These are phyloP conservation scores for Moringa oleifera DNA, from an alignment of 345 rosid genomes.

Conservation along the genomic window DNA sequence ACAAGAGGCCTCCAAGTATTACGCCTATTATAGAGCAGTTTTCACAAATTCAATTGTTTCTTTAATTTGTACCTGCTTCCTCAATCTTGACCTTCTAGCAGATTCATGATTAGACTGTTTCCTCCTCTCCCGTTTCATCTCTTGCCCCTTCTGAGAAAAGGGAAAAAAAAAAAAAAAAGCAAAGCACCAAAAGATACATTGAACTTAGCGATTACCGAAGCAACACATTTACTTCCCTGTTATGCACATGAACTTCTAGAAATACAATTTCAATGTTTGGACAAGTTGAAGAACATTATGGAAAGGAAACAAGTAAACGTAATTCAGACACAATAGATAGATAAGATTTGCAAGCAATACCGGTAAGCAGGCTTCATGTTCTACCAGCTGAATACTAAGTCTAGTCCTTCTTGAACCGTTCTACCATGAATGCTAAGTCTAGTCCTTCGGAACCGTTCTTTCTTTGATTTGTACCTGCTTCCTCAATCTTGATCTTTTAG, in stretches of 20 bases:
- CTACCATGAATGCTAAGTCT: no score
- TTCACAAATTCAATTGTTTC: no score
- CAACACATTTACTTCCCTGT: background rate
- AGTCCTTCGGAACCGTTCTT: no score
- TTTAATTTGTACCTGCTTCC: constrained; percentile 86
- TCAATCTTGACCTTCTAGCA: constrained; percentile 91
- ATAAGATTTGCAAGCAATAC: constrained; percentile 30
- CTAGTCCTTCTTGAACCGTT: no score
- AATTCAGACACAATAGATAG: background rate
- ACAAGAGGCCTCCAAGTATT: background rate
- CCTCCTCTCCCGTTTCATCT: constrained; percentile 84
- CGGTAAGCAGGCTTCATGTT: constrained; percentile 75
- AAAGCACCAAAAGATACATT: background rate
- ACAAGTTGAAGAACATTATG: background rate
- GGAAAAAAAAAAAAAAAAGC: background rate
- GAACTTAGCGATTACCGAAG: constrained; percentile 1
- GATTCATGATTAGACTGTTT: constrained; percentile 97
- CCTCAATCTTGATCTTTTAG: no score
- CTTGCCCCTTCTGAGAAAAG: constrained; percentile 85
- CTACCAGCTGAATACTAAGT: no score
- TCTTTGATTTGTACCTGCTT: no score
- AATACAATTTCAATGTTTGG: background rate
- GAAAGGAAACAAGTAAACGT: background rate
- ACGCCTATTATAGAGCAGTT: no score
- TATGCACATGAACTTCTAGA: constrained; percentile 1